phyloP scores from a whole-genome alignment of 495 filamentous ascomycete genomes.

The Aspergillus bertholletiae region DNA sequence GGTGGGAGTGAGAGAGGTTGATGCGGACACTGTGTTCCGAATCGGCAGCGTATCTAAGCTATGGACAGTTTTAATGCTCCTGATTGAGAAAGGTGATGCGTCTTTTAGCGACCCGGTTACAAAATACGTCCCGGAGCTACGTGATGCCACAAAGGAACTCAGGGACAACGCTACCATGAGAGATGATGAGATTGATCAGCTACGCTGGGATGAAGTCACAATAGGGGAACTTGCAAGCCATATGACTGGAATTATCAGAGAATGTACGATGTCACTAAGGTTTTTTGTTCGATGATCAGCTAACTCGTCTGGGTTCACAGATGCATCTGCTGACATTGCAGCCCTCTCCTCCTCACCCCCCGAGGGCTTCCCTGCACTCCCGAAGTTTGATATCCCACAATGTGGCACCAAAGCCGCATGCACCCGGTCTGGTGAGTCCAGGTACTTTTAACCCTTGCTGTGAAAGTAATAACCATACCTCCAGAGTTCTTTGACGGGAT shows the following conservation, averaged over 20 bases:
- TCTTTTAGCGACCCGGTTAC: conserved; percentile 41
- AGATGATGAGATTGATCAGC: conserved; percentile 30
- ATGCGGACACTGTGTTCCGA: conserved; percentile 47
- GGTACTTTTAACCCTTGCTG: no score
- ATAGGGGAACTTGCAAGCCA: conserved; percentile 52
- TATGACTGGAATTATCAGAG: conserved; percentile 45
- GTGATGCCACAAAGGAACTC: neutral
- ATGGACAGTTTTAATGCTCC: conserved; percentile 43
- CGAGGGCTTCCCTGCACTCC: conserved; percentile 34
- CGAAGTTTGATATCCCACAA: conserved; percentile 11
- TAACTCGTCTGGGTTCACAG: conserved; percentile 7
- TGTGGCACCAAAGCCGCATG: conserved; percentile 21
- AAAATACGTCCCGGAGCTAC: conserved; percentile 53
- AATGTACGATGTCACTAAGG: conserved; percentile 23
- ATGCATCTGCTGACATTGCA: conserved; percentile 15
- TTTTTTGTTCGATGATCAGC: neutral
- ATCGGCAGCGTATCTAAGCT: conserved; percentile 50
- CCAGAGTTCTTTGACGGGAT: conserved; percentile 53
- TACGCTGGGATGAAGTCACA: conserved; percentile 54
- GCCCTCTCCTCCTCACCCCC: conserved; percentile 1
- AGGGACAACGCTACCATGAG: conserved; percentile 4
- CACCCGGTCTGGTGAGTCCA: conserved; percentile 18
- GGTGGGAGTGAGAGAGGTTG: conserved; percentile 33
- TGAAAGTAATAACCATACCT: no score
- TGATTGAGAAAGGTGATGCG: conserved; percentile 40